These are phyloP conservation scores for Kwoniella mangroviensis DNA, from an alignment of 768 basidiomycete genomes.

Conservation along the genomic window DNA sequence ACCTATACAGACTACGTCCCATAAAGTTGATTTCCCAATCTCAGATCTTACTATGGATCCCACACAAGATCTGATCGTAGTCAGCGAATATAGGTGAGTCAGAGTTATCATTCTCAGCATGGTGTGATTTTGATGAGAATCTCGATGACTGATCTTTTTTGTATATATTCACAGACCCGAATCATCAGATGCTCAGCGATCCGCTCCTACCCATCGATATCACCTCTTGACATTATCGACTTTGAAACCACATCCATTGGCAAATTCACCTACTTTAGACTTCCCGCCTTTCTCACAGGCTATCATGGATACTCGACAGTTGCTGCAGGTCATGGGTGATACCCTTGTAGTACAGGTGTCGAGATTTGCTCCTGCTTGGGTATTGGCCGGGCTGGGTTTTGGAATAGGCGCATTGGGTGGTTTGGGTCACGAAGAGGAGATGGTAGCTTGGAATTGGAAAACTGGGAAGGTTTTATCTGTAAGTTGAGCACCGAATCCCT, in stretches of 20 bases:
- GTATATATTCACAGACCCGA: conserved; percentile 32
- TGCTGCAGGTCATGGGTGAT: conserved; percentile 66
- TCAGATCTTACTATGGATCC: conserved; percentile 65
- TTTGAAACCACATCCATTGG: conserved; percentile 51
- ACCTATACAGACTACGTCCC: conserved; percentile 28
- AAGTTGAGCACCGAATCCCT: conserved; percentile 41
- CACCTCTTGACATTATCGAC: conserved; percentile 51
- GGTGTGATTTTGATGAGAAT: conserved; percentile 38
- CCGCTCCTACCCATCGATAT: conserved; percentile 46
- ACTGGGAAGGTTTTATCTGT: conserved; percentile 64
- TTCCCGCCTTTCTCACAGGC: conserved; percentile 39
- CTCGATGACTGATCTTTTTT: neutral
- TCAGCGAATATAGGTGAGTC: conserved; percentile 60
- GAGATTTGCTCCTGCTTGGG: conserved; percentile 49
- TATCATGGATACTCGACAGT: conserved; percentile 42
- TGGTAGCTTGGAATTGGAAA: conserved; percentile 73
- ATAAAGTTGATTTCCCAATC: conserved; percentile 46
- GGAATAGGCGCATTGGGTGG: conserved; percentile 25
- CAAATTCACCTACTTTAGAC: conserved; percentile 40
- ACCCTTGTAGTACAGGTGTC: conserved; percentile 64
- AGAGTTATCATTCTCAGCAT: no score
- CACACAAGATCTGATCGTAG: conserved; percentile 67
- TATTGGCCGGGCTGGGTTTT: conserved; percentile 38
- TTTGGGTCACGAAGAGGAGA: conserved; percentile 58
- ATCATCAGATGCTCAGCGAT: neutral